Base-by-base conservation (phyloP, 768 basidiomycete species). In the Porpolomopsis calyptriformis region DNA sequence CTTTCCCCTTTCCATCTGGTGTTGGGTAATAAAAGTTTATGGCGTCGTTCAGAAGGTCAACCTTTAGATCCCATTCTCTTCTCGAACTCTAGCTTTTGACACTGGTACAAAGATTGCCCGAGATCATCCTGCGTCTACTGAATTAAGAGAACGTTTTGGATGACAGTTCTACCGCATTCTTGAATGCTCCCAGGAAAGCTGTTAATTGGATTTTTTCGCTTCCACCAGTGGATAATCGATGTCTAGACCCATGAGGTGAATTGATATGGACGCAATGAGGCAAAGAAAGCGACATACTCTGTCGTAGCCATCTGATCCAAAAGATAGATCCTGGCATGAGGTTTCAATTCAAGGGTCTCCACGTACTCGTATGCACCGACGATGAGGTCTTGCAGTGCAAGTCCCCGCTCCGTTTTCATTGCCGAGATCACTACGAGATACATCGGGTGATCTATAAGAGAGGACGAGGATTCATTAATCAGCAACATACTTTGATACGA, bases 151-250 rank as follows among this genome's bases (percentile, higher is more conserved):
- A n/a, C n/a, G n/a, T n/a, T 26, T 48, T 48, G 14, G 74, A 65
- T 22, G 80, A 73, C 39, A 89, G 57, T 58, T 94, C 89, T 5
- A 96, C 86, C 0, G 88, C 79, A 50, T 87, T 84, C 63, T 99
- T 99, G 71, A 97, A 94, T 4, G 85, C 85, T 3, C 86, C 92
- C 3, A 98, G 67, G 49, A 99, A 64, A 1, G 91, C 91, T 5
- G 90, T 90, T 43, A 98, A 60, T 58, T 98, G 96, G 44, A 99
- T 80, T 58, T 91, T 97, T 63, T 99, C 96, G 52, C 69, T 93
- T 1, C 85, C 92, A 0, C 96, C 96, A 0, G 92, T 82, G 1
- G 92, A 90, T 6, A 98, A 64, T 37, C 94, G 79, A 61, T 97
- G 82, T 61, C 94, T 98, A 38, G 18, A 51, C 11, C 19, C 16